Base-by-base conservation (phyloP, 2,329 filamentous ascomycete species). In the Diplodia intermedia region DNA sequence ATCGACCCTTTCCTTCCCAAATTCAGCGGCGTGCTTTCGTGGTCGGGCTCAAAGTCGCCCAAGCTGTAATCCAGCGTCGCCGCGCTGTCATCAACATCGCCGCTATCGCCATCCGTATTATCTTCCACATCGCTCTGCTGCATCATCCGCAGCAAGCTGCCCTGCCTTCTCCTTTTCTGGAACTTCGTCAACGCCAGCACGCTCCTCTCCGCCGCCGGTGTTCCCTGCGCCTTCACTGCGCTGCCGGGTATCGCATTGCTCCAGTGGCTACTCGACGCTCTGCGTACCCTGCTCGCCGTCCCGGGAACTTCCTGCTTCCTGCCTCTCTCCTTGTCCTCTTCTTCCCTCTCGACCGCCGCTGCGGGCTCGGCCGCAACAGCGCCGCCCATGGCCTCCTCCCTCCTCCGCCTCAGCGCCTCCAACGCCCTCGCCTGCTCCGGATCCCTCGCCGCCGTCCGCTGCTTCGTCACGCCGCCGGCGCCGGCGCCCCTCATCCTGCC, bases 1-100 rank as follows among this genome's bases (percentile, higher is more conserved):
- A 12, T 50, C 12, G 63, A 14, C 9, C 50, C 38, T 26, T 33
- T 47, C n/a, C 50, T 40, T n/a, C 43, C n/a, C 23, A 84, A 78
- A 68, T 87, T 85, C 31, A 90, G 73, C 3, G 90, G 89, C 7
- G 90, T 92, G 18, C 89, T 90, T 78, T 91, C 89, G 33, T 88
- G 88, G 68, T 91, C 88, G 0, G 85, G 89, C 63, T 82, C 84
- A 73, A 87, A 90, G 71, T 80, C 77, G 20, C 57, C 66, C 3
- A 68, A 31, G 3, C 52, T 68, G 50, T 68, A 61, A 50, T 68
- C 66, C 82, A 84, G 70, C 79, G 80, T 0, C 77, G 75, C 0
- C 73, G 77, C 60, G 76, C 80, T 55, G 75, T 82, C 60, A 77
- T 86, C 72, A 78, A 86, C 71, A 78, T 83, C 67, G 78, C 79